Percentiles rank a stretch among this genome's conserved stretches.
These are phyloP conservation scores for Jasminum sambac DNA, from an alignment of 257 asterid genomes.

Conservation along the genomic window DNA sequence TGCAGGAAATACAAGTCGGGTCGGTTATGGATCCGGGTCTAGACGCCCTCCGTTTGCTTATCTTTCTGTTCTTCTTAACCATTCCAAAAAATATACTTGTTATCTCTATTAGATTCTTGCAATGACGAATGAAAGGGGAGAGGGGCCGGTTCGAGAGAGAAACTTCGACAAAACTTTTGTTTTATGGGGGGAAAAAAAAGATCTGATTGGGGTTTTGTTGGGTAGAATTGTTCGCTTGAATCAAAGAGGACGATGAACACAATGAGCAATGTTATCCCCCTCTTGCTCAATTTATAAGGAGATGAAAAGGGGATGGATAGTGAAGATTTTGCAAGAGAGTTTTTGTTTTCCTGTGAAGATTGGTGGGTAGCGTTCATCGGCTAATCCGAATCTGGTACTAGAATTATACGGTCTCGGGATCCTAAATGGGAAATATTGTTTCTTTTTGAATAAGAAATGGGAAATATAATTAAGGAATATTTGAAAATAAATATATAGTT, in stretches of 20 bases:
- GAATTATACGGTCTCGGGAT: too few relatives aligned
- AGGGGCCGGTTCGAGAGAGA: constrained; percentile 11
- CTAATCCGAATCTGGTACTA: constrained; percentile 1
- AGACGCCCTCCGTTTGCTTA: constrained; percentile 53
- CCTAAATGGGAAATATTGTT: too few relatives aligned
- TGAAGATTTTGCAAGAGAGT: background rate
- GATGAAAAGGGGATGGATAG: constrained; percentile 5
- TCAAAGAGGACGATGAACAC: background rate
- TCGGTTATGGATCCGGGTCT: constrained; percentile 73
- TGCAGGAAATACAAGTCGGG: constrained; percentile 82
- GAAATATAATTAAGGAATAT: too few relatives aligned
- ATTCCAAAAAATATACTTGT: constrained; percentile 22
- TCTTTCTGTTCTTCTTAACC: constrained; percentile 58
- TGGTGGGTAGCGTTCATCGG: constrained; percentile 8
- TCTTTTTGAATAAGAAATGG: too few relatives aligned
- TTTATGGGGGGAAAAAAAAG: background rate
- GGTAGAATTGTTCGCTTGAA: constrained; percentile 19
- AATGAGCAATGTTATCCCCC: constrained; percentile 18
- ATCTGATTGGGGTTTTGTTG: constrained; percentile 10
- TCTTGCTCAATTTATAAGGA: background rate
- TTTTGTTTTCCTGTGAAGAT: too few relatives aligned
- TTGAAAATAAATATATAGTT: too few relatives aligned
- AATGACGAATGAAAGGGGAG: background rate
- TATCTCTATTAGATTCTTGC: background rate
- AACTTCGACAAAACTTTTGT: background rate